These are phyloP conservation scores for Cladosporium sp. DNA, from an alignment of 2,329 filamentous ascomycete species.

Conservation along the genomic window DNA sequence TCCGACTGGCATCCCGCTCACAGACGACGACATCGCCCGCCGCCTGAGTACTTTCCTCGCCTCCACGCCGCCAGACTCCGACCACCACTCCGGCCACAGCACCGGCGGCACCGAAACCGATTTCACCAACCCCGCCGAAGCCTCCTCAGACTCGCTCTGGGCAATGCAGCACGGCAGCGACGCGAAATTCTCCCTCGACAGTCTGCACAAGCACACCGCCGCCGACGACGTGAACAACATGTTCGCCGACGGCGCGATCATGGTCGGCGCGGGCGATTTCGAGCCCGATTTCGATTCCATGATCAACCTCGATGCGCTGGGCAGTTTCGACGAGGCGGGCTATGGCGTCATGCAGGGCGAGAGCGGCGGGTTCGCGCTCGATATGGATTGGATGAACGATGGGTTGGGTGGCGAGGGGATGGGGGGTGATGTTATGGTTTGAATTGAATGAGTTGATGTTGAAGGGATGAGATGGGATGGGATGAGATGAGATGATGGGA, in stretches of 20 bases:
- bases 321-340: conserved; percentile 26
- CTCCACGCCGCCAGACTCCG: conserved; percentile 50
- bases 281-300: conserved; percentile 42
- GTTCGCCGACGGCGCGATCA: conserved; percentile 20
- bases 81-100: conserved; percentile 25
- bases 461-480: no score
- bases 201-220: no score
- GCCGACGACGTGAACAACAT: background rate
- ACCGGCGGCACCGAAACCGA: conserved; percentile 18
- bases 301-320: conserved; percentile 41
- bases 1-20: conserved; percentile 28
- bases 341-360: conserved; percentile 37
- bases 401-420: background rate
- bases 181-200: conserved; percentile 9
- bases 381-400: conserved; percentile 40
- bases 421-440: conserved; percentile 1
- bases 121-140: conserved; percentile 7
- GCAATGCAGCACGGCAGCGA: background rate
- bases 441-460: no score
- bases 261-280: conserved; percentile 30
- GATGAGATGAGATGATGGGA: no score
- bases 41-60: conserved; percentile 54
- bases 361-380: conserved; percentile 37
- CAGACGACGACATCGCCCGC: conserved; percentile 51
- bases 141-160: conserved; percentile 6